Evolutionary conservation across 1,284 basidiomycete genomes (phyloP).

Genomic region (Irpex lacteus): DNA sequence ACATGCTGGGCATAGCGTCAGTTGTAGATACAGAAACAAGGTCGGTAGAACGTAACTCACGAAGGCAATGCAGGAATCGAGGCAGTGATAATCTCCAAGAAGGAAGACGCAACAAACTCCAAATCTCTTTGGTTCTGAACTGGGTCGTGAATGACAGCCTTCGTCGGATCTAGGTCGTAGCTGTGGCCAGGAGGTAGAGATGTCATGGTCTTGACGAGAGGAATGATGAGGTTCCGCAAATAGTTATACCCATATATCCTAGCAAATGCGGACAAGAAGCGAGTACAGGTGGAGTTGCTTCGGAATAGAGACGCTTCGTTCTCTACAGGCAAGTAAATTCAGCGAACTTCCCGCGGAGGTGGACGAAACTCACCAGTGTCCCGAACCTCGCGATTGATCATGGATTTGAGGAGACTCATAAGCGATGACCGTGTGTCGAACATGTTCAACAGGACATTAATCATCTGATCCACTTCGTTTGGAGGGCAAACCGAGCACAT

Average conservation of each 20-base stretch:
- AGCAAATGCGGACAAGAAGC: constrained; percentile 83
- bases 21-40: not conserved
- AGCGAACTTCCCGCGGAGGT: not conserved
- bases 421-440: constrained; percentile 80
- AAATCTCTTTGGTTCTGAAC: constrained; percentile 72
- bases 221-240: constrained; percentile 72
- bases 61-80: constrained; percentile 73
- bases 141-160: constrained; percentile 59
- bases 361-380: constrained; percentile 54
- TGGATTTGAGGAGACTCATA: constrained; percentile 73
- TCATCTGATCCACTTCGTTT: constrained; percentile 77
- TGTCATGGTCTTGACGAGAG: constrained; percentile 73
- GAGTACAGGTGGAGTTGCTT: constrained; percentile 82
- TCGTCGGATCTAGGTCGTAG: constrained; percentile 78
- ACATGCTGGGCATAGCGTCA: constrained; percentile 55
- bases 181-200: constrained; percentile 71
- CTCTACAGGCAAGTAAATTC: constrained; percentile 38
- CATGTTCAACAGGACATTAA: constrained; percentile 83
- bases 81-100: constrained; percentile 73
- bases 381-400: constrained; percentile 84
- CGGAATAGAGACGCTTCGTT: constrained; percentile 82
- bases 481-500: constrained; percentile 85
- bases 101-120: constrained; percentile 71
- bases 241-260: constrained; percentile 88
- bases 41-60: constrained; percentile 42